Percentiles rank a stretch among this genome's conserved stretches.
Conservation (phyloP, 2,329 filamentous ascomycete genomes). For the Teratosphaeria viscida region DNA sequence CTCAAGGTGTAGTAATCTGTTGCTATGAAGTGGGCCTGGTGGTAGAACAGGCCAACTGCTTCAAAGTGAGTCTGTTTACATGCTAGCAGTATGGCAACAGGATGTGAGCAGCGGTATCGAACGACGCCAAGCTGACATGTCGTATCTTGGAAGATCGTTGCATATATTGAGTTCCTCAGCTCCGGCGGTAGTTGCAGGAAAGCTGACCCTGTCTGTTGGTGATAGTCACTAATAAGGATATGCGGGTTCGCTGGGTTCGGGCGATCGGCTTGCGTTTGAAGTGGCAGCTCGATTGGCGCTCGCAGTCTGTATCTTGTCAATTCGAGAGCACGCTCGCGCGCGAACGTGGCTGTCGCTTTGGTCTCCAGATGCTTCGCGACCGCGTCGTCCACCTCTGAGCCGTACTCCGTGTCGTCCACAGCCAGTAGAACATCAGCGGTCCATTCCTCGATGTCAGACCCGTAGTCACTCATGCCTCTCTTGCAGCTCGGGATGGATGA, state of each 20-base stretch:
- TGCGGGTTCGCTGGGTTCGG: neutral
- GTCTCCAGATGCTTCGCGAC: neutral
- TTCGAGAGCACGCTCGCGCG: neutral
- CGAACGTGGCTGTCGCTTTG: neutral
- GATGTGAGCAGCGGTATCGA: neutral
- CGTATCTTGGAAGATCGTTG: neutral
- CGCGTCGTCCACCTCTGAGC: neutral
- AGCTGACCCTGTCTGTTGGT: neutral
- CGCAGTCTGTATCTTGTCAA: neutral
- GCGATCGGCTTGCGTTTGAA: neutral
- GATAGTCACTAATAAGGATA: neutral
- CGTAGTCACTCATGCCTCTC: neutral
- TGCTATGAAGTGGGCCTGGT: neutral
- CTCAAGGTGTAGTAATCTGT: neutral
- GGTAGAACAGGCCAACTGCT: neutral
- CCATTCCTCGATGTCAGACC: neutral
- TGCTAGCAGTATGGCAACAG: neutral
- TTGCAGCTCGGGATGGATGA: neutral
- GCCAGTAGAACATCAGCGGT: neutral
- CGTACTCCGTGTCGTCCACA: neutral
- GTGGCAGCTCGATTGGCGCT: neutral
- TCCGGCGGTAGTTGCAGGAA: neutral
- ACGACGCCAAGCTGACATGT: neutral
- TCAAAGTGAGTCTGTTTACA: neutral
- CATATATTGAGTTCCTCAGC: neutral